Evolutionary conservation across 768 basidiomycete species (phyloP).

Genomic region (Phaeotremella skinneri): DNA sequence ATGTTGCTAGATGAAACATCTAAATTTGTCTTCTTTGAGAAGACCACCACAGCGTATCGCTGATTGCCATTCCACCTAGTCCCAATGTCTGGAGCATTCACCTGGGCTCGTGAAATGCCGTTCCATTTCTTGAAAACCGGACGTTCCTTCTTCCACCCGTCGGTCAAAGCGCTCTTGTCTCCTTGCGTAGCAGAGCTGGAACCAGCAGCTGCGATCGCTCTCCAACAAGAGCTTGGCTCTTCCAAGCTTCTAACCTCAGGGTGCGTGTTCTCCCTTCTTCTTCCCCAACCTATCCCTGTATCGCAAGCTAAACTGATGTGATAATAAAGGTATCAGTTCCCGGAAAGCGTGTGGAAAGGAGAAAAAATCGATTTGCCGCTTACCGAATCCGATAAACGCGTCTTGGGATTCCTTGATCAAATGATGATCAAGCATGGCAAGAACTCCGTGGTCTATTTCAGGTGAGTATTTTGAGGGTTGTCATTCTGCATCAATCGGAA

Average conservation of each 20-base stretch:
- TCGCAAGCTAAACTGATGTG: not conserved
- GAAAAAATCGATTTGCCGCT: not conserved
- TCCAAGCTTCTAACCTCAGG: slow-evolving; percentile 24
- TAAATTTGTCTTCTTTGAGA: not conserved
- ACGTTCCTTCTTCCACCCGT: slow-evolving; percentile 5
- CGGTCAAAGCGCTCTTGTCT: slow-evolving; percentile 14
- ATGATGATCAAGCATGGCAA: slow-evolving; percentile 25
- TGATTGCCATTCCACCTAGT: not conserved
- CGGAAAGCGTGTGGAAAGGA: slow-evolving; percentile 19
- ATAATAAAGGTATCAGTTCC: slow-evolving; percentile 27
- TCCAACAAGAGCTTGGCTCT: slow-evolving; percentile 18
- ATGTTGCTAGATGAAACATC: not conserved
- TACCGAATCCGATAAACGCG: slow-evolving; percentile 18
- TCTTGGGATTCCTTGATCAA: slow-evolving; percentile 25
- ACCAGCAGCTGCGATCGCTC: slow-evolving; percentile 6
- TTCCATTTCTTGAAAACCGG: not conserved
- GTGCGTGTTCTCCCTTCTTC: no score
- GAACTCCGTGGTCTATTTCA: slow-evolving; percentile 27
- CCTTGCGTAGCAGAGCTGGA: slow-evolving; percentile 21
- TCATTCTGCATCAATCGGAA: no score
- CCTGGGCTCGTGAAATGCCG: not conserved
- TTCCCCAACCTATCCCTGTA: not conserved
- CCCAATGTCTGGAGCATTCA: slow-evolving; percentile 15
- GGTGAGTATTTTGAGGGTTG: not conserved
- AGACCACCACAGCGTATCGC: not conserved